phyloP scores from a whole-genome alignment of 257 asterid species.

The Nicotiana benthamiana region DNA sequence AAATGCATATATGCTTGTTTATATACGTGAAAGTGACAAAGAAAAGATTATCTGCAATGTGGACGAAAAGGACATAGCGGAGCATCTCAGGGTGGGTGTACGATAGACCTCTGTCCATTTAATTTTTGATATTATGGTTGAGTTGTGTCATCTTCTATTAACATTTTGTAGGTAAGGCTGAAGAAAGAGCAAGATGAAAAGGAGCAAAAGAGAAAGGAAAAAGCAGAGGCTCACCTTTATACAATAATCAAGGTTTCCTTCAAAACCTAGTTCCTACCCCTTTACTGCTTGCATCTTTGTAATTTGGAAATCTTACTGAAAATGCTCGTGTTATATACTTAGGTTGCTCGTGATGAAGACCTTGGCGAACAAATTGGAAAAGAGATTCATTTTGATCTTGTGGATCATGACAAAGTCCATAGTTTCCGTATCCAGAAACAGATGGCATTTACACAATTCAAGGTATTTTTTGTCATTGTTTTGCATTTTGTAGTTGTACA shows the following conservation, averaged over 20 bases:
- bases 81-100: constrained; percentile 63
- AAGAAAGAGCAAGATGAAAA: constrained; percentile 81
- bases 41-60: constrained; percentile 75
- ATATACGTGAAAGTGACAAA: constrained; percentile 71
- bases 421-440: constrained; percentile 78
- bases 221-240: constrained; percentile 81
- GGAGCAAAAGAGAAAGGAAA: constrained; percentile 70
- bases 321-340: constrained; percentile 5
- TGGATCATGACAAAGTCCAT: constrained; percentile 83
- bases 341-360: constrained; percentile 88
- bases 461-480: constrained; percentile 34
- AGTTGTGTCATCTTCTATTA: not conserved
- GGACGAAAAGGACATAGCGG: constrained; percentile 80
- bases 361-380: constrained; percentile 65
- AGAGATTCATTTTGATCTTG: constrained; percentile 76
- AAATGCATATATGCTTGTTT: constrained; percentile 82
- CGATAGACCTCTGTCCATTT: constrained; percentile 3
- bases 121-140: constrained; percentile 6
- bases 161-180: constrained; percentile 47
- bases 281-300: constrained; percentile 8
- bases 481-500: not conserved
- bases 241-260: constrained; percentile 63
- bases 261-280: not conserved
- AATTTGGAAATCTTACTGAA: not conserved
- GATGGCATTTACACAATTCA: constrained; percentile 48